Base-by-base conservation (phyloP, 2,329 filamentous ascomycete species). In the Berkeleyomyces basicola region DNA sequence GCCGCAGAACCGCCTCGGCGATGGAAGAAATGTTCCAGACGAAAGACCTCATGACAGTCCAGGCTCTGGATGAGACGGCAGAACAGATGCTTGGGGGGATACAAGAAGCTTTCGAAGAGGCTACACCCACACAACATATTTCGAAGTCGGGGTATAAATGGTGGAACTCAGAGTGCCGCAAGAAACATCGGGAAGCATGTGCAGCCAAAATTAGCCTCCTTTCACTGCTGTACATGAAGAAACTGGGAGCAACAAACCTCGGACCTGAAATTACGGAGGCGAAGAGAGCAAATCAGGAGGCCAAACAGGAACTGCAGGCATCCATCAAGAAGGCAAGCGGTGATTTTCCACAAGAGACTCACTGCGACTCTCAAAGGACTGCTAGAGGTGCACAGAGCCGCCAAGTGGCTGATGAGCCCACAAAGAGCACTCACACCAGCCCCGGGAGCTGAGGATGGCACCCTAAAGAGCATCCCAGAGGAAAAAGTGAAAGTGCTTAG, bases 351-450 rank as follows among this genome's bases (percentile, higher is more conserved):
- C 59, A 51, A 40, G 9, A n/a, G 51, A 11, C 31, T 40, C 2
- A 31, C 51, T 7, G 11, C 46, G 10, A 40, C 14, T 11, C 16
- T 51, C 9, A 3, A 11, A 7, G 33, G 16, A 43, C 33, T 16
- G 2, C 33, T 7, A 1, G 46, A 53, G 3, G 46, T 61, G 4
- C 46, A 61, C 46, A 40, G 31, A n/a, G 59, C 46, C 14, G 43
- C 59, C 2, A 61, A 61, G n/a, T 61, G 43, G 59, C 46, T 61
- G 4, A 36, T 33, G 3, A 36, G 36, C 4, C 31, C 31, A 1
- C 59, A 61, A 44, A 61, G 39, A 33, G 7, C 59, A 14, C 23
- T n/a, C 9, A 51, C 59, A n/a, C 59, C 43, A 10, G 59, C 59
- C 2, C 11, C 51, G 59, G 37, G 6, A 16, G 3, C 14, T 11